Conservation (phyloP, 2,329 filamentous ascomycete genomes). For the Acrodontium crateriforme region DNA sequence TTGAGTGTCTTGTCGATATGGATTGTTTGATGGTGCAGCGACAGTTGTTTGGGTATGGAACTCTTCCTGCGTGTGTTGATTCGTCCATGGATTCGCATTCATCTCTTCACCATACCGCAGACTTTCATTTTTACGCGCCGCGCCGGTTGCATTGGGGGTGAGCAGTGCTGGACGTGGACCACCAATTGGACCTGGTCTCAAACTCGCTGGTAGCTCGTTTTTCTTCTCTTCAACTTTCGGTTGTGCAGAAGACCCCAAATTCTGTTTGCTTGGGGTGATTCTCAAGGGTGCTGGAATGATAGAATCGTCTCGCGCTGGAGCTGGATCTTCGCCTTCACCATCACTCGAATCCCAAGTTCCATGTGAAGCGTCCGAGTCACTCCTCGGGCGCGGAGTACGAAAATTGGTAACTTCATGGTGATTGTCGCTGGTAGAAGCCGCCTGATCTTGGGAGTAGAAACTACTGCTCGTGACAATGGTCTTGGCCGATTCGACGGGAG, state of each 20-base stretch:
- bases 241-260: slow-evolving; percentile 6
- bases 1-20: slow-evolving; percentile 22
- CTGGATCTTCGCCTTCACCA: slow-evolving; percentile 1
- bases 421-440: slow-evolving; percentile 22
- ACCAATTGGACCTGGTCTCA: slow-evolving; percentile 14
- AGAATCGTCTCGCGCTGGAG: slow-evolving; percentile 6
- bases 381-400: slow-evolving; percentile 20
- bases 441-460: slow-evolving; percentile 11
- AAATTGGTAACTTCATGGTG: slow-evolving; percentile 25
- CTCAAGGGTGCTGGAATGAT: slow-evolving; percentile 18
- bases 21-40: slow-evolving; percentile 27
- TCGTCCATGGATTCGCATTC: slow-evolving; percentile 15
- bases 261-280: slow-evolving; percentile 13
- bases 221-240: slow-evolving; percentile 6
- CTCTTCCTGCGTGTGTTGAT: slow-evolving; percentile 1
- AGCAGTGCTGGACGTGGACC: too few species aligned
- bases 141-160: slow-evolving; percentile 1
- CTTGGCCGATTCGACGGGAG: slow-evolving; percentile 20
- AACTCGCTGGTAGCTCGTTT: slow-evolving; percentile 14
- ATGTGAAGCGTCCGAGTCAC: slow-evolving; percentile 24
- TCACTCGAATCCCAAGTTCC: slow-evolving; percentile 21
- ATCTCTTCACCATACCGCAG: slow-evolving; percentile 12
- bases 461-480: too few species aligned
- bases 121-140: slow-evolving; percentile 5
- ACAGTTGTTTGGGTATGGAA: slow-evolving; percentile 1